phyloP scores from a whole-genome alignment of 352 stramenopile genomes.

The Globisporangium emineosum region DNA sequence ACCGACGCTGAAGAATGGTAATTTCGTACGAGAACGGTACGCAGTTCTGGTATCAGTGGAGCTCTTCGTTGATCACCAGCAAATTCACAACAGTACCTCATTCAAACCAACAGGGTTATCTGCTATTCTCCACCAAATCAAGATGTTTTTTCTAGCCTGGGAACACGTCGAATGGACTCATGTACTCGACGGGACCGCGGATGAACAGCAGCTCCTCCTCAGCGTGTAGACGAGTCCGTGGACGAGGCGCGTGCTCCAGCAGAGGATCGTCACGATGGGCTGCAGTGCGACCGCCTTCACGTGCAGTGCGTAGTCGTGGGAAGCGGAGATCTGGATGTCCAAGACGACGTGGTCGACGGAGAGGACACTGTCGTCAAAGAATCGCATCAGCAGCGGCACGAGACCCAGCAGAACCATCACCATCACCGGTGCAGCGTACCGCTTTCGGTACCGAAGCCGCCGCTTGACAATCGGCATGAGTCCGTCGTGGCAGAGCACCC shows the following conservation, averaged over 20 bases:
- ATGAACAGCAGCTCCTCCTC: slow-evolving; percentile 10
- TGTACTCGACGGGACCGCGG: background rate
- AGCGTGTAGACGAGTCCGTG: background rate
- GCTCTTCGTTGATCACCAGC: background rate
- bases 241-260: background rate
- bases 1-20: too few relatives aligned
- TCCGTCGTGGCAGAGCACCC: slow-evolving; percentile 1
- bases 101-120: background rate
- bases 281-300: background rate
- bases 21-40: too few relatives aligned
- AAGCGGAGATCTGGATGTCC: background rate
- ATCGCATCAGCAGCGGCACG: background rate
- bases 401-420: background rate
- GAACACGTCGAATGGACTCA: slow-evolving; percentile 1
- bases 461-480: background rate
- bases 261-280: background rate
- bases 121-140: background rate
- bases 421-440: background rate
- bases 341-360: background rate
- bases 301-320: background rate
- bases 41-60: background rate
- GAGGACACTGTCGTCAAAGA: background rate
- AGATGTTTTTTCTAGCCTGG: background rate
- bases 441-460: background rate
- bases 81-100: background rate